Conservation (phyloP, 176 grass and related monocot genomes). For the Lolium multiflorum region DNA sequence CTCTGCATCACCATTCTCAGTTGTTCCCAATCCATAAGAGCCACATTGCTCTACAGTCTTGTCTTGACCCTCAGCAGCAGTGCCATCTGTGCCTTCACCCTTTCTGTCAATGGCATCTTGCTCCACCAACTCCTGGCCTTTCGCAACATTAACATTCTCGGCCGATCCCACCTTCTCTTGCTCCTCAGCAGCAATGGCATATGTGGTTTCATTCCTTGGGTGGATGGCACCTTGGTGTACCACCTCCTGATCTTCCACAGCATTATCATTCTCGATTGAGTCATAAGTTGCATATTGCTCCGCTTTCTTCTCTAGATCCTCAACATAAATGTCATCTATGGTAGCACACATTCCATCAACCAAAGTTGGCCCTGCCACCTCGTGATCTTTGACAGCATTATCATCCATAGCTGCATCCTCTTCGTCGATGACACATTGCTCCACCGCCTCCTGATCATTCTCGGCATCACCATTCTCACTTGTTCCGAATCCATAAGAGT, state of each 20-base stretch:
- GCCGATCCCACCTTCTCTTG: not conserved
- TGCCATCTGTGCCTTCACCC: too few species aligned
- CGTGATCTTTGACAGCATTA: not conserved
- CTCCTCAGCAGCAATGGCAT: not conserved
- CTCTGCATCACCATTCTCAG: not conserved
- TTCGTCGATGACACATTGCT: not conserved
- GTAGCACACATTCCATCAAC: not conserved
- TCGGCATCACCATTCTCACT: not conserved
- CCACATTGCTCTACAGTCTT: not conserved
- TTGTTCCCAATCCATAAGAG: not conserved
- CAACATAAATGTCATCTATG: not conserved
- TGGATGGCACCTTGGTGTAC: not conserved
- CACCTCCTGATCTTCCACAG: not conserved
- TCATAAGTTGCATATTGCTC: not conserved
- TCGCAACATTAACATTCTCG: not conserved
- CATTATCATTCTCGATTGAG: not conserved
- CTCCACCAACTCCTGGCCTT: not conserved
- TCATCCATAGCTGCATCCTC: not conserved
- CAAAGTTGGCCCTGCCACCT: not conserved
- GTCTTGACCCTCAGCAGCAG: slow-evolving; percentile 1
- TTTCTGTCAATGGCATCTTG: not conserved
- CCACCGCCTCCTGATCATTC: not conserved
- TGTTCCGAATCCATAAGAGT: not conserved
- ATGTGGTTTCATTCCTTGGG: not conserved
- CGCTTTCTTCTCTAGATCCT: not conserved